Conservation (phyloP, 305 asterid species). For the Fraxinus greggii region DNA sequence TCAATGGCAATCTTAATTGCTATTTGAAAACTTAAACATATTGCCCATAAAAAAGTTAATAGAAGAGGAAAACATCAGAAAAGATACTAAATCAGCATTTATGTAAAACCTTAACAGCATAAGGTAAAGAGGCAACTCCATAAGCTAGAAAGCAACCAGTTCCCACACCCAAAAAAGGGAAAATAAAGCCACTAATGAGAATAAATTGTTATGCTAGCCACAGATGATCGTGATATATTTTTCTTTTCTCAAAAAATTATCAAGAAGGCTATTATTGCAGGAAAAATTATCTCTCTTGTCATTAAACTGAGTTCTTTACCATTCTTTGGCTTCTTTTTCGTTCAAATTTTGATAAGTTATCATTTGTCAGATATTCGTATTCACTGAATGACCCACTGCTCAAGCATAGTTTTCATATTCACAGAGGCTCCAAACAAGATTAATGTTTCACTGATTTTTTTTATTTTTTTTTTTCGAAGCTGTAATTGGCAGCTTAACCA, state of each 20-base stretch:
- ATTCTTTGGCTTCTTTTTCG: neutral
- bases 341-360: neutral
- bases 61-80: neutral
- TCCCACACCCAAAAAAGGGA: neutral
- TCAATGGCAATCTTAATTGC: neutral
- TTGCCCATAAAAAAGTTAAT: constrained; percentile 1
- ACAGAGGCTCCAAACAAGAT: neutral
- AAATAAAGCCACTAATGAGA: neutral
- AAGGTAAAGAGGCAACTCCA: neutral
- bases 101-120: neutral
- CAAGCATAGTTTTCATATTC: neutral
- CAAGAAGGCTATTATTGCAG: neutral
- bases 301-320: neutral
- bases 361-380: neutral
- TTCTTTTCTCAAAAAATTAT: neutral
- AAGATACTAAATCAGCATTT: neutral
- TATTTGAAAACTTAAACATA: neutral
- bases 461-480: neutral
- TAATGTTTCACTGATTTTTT: neutral
- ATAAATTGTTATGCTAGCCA: neutral
- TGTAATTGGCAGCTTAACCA: neutral
- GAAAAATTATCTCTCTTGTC: neutral
- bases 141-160: neutral
- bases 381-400: neutral
- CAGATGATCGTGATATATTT: neutral